Conservation (phyloP, 495 filamentous ascomycete genomes). For the Penicillium desertorum region DNA sequence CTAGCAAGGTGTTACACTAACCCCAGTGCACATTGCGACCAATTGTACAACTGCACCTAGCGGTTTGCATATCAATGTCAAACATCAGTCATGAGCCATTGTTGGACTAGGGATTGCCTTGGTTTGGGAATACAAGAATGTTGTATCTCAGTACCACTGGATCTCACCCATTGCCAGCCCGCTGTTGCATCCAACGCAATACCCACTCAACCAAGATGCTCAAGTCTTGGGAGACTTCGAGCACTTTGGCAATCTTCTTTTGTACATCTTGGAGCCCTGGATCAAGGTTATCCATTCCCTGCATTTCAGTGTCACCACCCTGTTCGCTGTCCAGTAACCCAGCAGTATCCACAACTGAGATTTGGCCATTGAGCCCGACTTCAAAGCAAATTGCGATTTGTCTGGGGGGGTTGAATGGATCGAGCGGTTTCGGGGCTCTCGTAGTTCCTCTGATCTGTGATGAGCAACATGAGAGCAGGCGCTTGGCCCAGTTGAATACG, state of each 20-base stretch:
- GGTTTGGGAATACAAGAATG: not conserved
- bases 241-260: slow-evolving; percentile 39
- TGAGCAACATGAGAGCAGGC: slow-evolving; percentile 45
- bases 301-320: slow-evolving; percentile 25
- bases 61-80: not conserved
- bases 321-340: slow-evolving; percentile 30
- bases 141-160: slow-evolving; percentile 9
- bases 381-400: slow-evolving; percentile 51
- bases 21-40: not conserved
- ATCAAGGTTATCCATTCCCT: slow-evolving; percentile 24
- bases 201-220: slow-evolving; percentile 61
- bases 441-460: slow-evolving; percentile 33
- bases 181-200: slow-evolving; percentile 36
- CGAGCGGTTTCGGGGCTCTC: not conserved
- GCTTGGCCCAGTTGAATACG: slow-evolving; percentile 47
- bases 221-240: slow-evolving; percentile 53
- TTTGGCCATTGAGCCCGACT: slow-evolving; percentile 60
- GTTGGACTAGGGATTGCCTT: not conserved
- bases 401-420: slow-evolving; percentile 10
- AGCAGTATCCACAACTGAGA: slow-evolving; percentile 46
- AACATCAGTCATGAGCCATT: not conserved
- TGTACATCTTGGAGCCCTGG: slow-evolving; percentile 37
- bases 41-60: not conserved
- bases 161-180: slow-evolving; percentile 23
- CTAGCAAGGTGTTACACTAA: not conserved